Evolutionary conservation across 176 grass and related monocot species (phyloP), one percentile per base, ranked within the genome.

Genomic region (Zizania latifolia): DNA sequence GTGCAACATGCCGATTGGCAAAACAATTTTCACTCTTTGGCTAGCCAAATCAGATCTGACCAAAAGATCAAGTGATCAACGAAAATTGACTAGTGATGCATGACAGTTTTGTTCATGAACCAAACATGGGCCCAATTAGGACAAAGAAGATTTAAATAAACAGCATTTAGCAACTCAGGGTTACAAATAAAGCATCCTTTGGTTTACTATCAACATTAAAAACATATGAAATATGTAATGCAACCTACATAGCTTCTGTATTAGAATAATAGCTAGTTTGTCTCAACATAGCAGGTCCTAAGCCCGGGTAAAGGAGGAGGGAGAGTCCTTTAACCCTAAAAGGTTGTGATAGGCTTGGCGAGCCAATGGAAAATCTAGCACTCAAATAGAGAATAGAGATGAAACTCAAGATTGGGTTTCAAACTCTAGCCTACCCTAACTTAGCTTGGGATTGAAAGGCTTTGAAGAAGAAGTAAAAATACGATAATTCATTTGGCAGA

Each of bases 171-270:
- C 23, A 58, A 63, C 39, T 63, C 22, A 8, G 39, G 10, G 28
- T 76, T 63, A 62, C 40, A 48, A 46, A 76, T 34, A 48, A 31
- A 75, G 40, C 17, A 60, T 75, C 26, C 10, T 5, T 19, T 32
- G 19, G 58, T 61, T 78, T 57, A 46, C 86, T 87, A 58, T 83
- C 80, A 81, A 50, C 79, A 41, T 75, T 38, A 35, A 75, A 62
- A 62, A 71, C 15, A 72, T 36, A 50, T 10, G 28, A 9, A 33
- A 37, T 50, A 53, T 30, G 32, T 33, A 71, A 34, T 51, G 14
- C 33, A 23, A 40, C 34, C 12, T 37, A 34, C 40, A 50, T 71
- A 53, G n/a, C 22, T 71, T 2, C 19, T 10, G 4, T 71, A 19
- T 24, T 17, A 71, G 29, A 31, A 39, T 79, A 19, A 48, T 13